Conservation (phyloP, 2,329 filamentous ascomycete genomes). For the Colletotrichum tofieldiae region DNA sequence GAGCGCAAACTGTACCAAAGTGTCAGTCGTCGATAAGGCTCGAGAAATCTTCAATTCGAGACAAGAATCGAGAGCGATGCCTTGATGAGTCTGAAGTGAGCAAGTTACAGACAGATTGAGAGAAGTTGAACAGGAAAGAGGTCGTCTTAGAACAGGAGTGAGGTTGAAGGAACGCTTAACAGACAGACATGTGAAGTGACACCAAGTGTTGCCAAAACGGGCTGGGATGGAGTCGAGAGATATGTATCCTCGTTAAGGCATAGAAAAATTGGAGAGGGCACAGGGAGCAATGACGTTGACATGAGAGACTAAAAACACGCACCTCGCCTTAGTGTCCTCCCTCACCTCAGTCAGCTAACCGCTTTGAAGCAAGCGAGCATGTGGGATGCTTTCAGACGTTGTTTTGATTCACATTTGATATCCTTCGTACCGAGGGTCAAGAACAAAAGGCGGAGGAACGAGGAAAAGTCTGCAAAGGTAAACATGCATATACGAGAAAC, state of each 20-base stretch:
- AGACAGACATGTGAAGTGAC: neutral
- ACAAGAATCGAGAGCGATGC: neutral
- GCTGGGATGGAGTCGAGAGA: neutral
- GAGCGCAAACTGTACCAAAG: neutral
- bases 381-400: constrained; percentile 13
- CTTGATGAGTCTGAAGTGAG: neutral
- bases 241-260: constrained; percentile 21
- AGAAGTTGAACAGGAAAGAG: neutral
- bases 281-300: constrained; percentile 38
- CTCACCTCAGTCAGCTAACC: constrained; percentile 19
- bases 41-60: neutral
- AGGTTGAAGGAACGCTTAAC: neutral
- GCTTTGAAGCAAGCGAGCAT: constrained; percentile 2
- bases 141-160: neutral
- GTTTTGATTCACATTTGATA: neutral
- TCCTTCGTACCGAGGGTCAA: neutral
- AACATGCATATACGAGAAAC: neutral
- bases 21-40: neutral
- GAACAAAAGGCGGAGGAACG: neutral
- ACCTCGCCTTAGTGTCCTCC: constrained; percentile 4
- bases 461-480: neutral
- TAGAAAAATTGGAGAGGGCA: constrained; percentile 1
- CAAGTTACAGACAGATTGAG: neutral
- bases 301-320: constrained; percentile 36
- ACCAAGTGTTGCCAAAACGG: neutral